Evolutionary conservation across 805 yeast genomes (phyloP).

Genomic region (Candida hungchunana): DNA sequence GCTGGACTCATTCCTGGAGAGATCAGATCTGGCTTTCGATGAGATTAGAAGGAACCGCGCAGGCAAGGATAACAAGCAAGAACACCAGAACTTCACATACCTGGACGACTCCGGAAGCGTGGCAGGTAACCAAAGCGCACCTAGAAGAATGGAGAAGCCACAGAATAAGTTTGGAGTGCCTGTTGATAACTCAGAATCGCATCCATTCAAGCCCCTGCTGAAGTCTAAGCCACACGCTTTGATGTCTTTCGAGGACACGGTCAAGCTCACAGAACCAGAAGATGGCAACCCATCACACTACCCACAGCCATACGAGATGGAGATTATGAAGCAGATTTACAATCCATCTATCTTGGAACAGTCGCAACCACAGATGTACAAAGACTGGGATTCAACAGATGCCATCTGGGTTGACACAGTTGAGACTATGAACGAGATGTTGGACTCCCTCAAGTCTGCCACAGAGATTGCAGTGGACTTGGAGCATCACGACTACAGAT

Average conservation of each 20-base stretch:
- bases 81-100: slow-evolving; percentile 34
- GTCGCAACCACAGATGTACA: slow-evolving; percentile 44
- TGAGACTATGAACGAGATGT: slow-evolving; percentile 49
- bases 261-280: slow-evolving; percentile 33
- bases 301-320: slow-evolving; percentile 76
- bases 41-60: slow-evolving; percentile 23
- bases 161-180: slow-evolving; percentile 54
- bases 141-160: slow-evolving; percentile 53
- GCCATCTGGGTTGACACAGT: slow-evolving; percentile 71
- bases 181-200: slow-evolving; percentile 62
- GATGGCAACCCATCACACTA: slow-evolving; percentile 54
- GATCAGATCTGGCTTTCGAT: slow-evolving; percentile 67
- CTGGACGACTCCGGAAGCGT: slow-evolving; percentile 41
- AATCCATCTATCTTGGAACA: slow-evolving; percentile 51
- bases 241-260: slow-evolving; percentile 49
- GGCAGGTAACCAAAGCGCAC: slow-evolving; percentile 14
- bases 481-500: slow-evolving; percentile 91
- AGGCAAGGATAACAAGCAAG: slow-evolving; percentile 13
- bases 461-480: slow-evolving; percentile 85
- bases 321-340: slow-evolving; percentile 66
- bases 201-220: slow-evolving; percentile 76
- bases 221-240: slow-evolving; percentile 68
- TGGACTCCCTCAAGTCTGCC: slow-evolving; percentile 44
- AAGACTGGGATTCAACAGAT: slow-evolving; percentile 60
- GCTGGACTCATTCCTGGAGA: slow-evolving; percentile 72